Base-by-base conservation (phyloP, 2,329 filamentous ascomycete species). In the Cladosporium sp. region DNA sequence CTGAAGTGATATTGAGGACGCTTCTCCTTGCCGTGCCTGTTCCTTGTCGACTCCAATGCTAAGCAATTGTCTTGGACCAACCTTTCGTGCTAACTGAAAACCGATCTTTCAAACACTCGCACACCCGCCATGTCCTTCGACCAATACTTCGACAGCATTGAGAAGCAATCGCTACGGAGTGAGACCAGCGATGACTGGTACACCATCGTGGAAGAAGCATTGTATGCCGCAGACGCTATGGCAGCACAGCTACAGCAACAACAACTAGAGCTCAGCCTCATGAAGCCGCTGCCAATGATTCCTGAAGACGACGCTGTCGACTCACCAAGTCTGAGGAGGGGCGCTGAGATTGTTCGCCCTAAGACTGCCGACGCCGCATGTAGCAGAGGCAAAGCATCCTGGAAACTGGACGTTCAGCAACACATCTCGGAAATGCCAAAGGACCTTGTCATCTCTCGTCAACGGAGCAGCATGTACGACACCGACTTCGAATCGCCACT, bases 61-160 rank as follows among this genome's bases (percentile, higher is more conserved):
- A 30, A 54, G 51, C 51, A n/a, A 54, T 32, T 32, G 26, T n/a
- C 51, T 32, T 32, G 14, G 10, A 24, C 2, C 4, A 51, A 26
- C 10, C n/a, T 5, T 44, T 44, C 15, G 18, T 44, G 41, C 3
- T 24, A 32, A 54, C 26, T 4, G 7, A 30, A 55, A 3, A 30
- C 18, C 28, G 18, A 34, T n/a, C 30, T 32, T 14, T n/a, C 52
- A 12, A 12, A 54, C 14, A 11, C 18, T 18, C 28, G 15, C 24
- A 26, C 34, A 51, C 51, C 61, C 61, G 36, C 61, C 26, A 64
- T 64, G 61, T 55, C 49, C 57, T 64, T 64, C 36, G 61, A 64
- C 24, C 61, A 36, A 47, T 57, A 64, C 51, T 64, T 64, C 18
- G 61, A 64, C n/a, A 28, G 44, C 26, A 15, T 21, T 18, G 34